Evolutionary conservation across 306 rosid species (phyloP), one percentile per base, ranked within the genome.

Genomic region (Cicer yamashitae): DNA sequence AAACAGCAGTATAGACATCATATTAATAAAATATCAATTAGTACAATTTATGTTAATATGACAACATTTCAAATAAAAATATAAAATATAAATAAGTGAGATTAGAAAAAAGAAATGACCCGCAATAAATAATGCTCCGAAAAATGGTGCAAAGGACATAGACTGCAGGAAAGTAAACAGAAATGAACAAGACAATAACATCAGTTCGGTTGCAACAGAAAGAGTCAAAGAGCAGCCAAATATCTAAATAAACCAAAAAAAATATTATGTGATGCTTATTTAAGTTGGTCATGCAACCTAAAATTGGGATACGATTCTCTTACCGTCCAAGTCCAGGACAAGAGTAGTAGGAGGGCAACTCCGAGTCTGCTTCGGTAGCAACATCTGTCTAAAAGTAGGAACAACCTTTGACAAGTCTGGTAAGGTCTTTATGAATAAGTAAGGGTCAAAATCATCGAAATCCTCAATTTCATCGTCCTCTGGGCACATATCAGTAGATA

Each of bases 261-360:
- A 22, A 30, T 3, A 0, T 30, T 54, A 53, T 7, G 58, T 2
- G 53, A n/a, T 14, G 7, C 70, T 17, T 30, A 30, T 50, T n/a
- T 15, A 40, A 57, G 58, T 15, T 11, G 41, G 30, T 46, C 54
- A 66, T 25, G 59, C 9, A 71, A 71, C 13, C 47, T 54, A 62
- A 72, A 73, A 30, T 44, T 40, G 40, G 64, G 20, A 58, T 53
- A 34, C 65, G 50, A 38, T 48, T 76, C 79, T 61, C 90, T 88
- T 87, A 96, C 99, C 99, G 71, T 96, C 99, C 86, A 96, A 90
- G 84, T 96, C 99, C 83, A 96, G 87, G 79, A 92, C 98, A 67
- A 96, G 99, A 71, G 93, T 88, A 37, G 90, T 96, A 41, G 97
- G 86, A 52, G 99, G 98, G 67, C 99, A 96, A 81, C 99, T 92